These are phyloP conservation scores for Solanum hybrid DNA, from an alignment of 305 asterid species.

Conservation along the genomic window DNA sequence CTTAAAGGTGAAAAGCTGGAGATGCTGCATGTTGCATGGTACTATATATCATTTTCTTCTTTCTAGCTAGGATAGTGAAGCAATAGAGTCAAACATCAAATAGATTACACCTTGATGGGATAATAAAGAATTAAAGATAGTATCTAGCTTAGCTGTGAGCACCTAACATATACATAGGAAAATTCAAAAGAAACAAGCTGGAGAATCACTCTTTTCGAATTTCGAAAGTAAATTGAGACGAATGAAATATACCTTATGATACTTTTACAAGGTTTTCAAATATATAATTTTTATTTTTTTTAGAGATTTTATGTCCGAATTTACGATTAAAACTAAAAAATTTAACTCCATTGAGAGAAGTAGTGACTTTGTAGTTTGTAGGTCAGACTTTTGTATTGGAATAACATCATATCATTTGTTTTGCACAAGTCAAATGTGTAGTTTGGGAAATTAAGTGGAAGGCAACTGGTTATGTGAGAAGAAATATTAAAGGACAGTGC, in stretches of 20 bases:
- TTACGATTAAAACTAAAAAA: not conserved
- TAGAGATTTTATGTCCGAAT: not conserved
- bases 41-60: not conserved
- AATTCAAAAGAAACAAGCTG: not conserved
- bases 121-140: not conserved
- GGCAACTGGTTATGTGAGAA: slow-evolving; percentile 8
- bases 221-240: not conserved
- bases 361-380: slow-evolving; percentile 7
- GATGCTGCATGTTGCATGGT: slow-evolving; percentile 3
- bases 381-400: slow-evolving; percentile 8
- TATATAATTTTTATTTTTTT: too few relatives aligned
- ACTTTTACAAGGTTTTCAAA: not conserved
- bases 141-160: not conserved
- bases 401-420: not conserved
- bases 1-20: not conserved
- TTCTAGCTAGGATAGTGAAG: not conserved
- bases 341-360: not conserved
- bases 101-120: not conserved
- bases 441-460: slow-evolving; percentile 22
- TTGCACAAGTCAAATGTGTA: slow-evolving; percentile 7
- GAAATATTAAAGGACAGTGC: slow-evolving; percentile 21
- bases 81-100: slow-evolving; percentile 3
- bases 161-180: not conserved
- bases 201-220: not conserved
- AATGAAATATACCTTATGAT: not conserved